Base-by-base conservation (phyloP, 441 rosid species). In the Populus hybrid region DNA sequence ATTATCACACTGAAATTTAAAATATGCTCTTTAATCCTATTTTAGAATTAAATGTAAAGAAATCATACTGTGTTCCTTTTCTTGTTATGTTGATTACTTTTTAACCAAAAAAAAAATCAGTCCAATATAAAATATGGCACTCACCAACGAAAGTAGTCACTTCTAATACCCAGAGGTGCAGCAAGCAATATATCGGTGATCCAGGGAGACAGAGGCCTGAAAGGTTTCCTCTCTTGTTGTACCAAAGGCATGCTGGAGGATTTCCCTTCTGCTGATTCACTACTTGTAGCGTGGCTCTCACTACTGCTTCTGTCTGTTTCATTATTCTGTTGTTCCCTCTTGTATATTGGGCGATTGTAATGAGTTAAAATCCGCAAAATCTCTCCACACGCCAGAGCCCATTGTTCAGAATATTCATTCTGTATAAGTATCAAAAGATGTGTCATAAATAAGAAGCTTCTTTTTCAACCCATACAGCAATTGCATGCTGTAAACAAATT, bases 361-460 rank as follows among this genome's bases (percentile, higher is more conserved):
- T 93, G 99, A 74, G 99, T 96, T 86, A 96, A 84, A 79, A 94
- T 90, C 80, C 99, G 91, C 85, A 96, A 89, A 79, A 96, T 93
- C 87, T 96, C 99, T 78, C 96, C 97, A 26, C 99, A 96, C 54
- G 98, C 99, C 80, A 96, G 86, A 84, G 98, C 99, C 99, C 98
- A 96, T 82, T 96, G 99, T 83, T 94, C 98, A 42, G 98, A 96
- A 84, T 93, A 96, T 83, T 90, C 99, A 74, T 87, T 96, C 99
- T 96, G 95, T 67, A 68, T 38, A 79, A 75, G 54, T 14, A 76
- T 10, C 30, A 70, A 75, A 32, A 78, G 69, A 69, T 70, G 23
- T 65, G 34, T 78, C 57, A 69, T 46, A 46, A 59, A 18, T 69
- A 61, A 59, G 26, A 59, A 38, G 64, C 40, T 78, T 66, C 72